phyloP scores from a whole-genome alignment of 495 filamentous ascomycete genomes.

The Lentithecium fluviatile region DNA sequence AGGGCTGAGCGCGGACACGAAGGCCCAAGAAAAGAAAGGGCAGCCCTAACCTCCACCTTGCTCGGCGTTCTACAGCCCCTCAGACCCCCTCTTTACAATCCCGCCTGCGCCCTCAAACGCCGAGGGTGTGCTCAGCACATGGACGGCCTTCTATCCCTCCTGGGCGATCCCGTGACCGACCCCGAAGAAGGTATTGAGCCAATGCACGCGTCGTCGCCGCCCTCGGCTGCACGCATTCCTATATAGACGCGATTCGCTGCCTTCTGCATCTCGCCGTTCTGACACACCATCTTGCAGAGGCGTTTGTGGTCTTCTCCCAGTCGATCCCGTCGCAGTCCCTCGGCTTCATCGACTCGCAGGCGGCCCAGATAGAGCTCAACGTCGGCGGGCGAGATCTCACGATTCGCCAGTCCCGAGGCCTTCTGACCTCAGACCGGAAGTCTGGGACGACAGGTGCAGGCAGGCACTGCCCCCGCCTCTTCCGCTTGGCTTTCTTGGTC shows the following conservation, averaged over 20 bases:
- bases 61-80: neutral
- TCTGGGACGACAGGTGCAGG: conserved; percentile 91
- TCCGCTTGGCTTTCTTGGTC: conserved; percentile 8
- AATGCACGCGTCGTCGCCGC: neutral
- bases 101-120: neutral
- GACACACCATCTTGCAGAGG: conserved; percentile 57
- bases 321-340: conserved; percentile 72
- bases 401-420: conserved; percentile 80
- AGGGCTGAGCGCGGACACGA: neutral
- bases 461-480: conserved; percentile 44
- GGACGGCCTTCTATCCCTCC: conserved; percentile 37
- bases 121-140: conserved; percentile 15
- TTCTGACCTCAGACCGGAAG: conserved; percentile 72
- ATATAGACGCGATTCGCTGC: conserved; percentile 5
- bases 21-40: neutral
- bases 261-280: neutral
- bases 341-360: conserved; percentile 76
- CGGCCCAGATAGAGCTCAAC: conserved; percentile 62
- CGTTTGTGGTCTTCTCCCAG: conserved; percentile 80
- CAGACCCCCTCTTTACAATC: neutral
- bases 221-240: neutral
- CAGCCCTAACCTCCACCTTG: neutral
- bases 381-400: conserved; percentile 68
- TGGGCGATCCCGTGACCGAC: conserved; percentile 40
- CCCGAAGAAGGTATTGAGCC: conserved; percentile 40